A percentile compares a stretch with the other conserved stretches of the same genome.
Conservation (phyloP, 2,329 filamentous ascomycete species). For the Elsinoe ampelina region DNA sequence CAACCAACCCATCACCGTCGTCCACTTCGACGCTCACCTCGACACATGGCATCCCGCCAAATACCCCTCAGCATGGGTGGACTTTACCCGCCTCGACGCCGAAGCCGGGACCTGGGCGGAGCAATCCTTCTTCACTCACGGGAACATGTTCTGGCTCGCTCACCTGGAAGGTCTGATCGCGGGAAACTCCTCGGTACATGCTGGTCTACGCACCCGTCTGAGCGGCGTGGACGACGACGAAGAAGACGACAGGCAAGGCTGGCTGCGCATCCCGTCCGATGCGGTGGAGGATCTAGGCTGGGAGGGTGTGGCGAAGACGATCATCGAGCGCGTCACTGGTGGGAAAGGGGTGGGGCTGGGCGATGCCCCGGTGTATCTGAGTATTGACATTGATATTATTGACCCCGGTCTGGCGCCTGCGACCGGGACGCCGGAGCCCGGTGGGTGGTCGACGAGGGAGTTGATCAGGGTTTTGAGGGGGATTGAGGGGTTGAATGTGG, state of each 20-base stretch:
- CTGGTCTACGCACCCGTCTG: conserved; percentile 69
- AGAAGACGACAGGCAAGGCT: conserved; percentile 63
- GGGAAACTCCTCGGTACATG: conserved; percentile 69
- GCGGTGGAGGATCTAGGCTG: conserved; percentile 79
- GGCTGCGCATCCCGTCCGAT: conserved; percentile 70
- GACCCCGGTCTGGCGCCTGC: conserved; percentile 60
- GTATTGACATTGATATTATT: conserved; percentile 71
- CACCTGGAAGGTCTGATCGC: conserved; percentile 69
- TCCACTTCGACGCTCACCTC: conserved; percentile 54
- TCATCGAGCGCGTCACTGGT: conserved; percentile 53
- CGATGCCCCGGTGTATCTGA: conserved; percentile 69
- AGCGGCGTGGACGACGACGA: conserved; percentile 60
- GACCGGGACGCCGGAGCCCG: conserved; percentile 81
- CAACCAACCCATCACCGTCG: conserved; percentile 37
- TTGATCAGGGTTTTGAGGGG: conserved; percentile 74
- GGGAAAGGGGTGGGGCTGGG: not conserved
- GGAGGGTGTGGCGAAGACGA: conserved; percentile 58
- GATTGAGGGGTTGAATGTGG: conserved; percentile 72
- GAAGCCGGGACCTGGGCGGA: conserved; percentile 32
- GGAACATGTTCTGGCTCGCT: conserved; percentile 86
- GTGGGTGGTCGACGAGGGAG: conserved; percentile 85
- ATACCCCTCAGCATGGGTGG: conserved; percentile 68
- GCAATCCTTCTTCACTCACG: conserved; percentile 74
- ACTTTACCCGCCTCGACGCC: conserved; percentile 21
- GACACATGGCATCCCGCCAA: conserved; percentile 79